Percentiles rank a stretch among this genome's conserved stretches.
Evolutionary conservation across 805 yeast species (phyloP).

Genomic region (Monosporozyma aquatica): DNA sequence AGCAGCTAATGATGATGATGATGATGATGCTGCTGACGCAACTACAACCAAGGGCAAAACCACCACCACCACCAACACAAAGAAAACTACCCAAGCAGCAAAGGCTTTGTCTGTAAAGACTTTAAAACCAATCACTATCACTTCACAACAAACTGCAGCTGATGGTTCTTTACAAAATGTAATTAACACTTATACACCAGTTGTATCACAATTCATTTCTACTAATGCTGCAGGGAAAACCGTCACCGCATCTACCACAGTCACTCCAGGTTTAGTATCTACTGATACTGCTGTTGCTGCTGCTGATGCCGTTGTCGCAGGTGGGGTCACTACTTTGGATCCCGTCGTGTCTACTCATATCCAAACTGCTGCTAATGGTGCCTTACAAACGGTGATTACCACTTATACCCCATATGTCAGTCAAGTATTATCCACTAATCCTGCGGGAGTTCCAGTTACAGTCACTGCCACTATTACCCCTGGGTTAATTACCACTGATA

Average conservation of each 20-base stretch:
- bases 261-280: conserved; percentile 18
- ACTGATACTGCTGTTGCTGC: conserved; percentile 12
- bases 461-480: conserved; percentile 5
- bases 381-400: conserved; percentile 9
- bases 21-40: conserved; percentile 12
- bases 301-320: conserved; percentile 29
- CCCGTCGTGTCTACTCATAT: conserved; percentile 14
- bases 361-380: conserved; percentile 17
- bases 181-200: conserved; percentile 10
- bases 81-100: conserved; percentile 26
- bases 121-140: conserved; percentile 9
- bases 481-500: not conserved
- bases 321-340: conserved; percentile 6
- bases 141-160: conserved; percentile 16
- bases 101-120: conserved; percentile 12
- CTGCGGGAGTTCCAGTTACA: conserved; percentile 7
- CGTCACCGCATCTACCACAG: conserved; percentile 12
- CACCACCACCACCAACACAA: conserved; percentile 20
- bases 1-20: no score
- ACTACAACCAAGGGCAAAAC: conserved; percentile 2
- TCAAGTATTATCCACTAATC: conserved; percentile 3
- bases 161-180: conserved; percentile 11
- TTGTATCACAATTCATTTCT: conserved; percentile 10
- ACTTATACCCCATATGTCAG: conserved; percentile 7
- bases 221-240: conserved; percentile 23